Conservation (phyloP, 1,139 yeast species). For the Hansenula sp. region DNA sequence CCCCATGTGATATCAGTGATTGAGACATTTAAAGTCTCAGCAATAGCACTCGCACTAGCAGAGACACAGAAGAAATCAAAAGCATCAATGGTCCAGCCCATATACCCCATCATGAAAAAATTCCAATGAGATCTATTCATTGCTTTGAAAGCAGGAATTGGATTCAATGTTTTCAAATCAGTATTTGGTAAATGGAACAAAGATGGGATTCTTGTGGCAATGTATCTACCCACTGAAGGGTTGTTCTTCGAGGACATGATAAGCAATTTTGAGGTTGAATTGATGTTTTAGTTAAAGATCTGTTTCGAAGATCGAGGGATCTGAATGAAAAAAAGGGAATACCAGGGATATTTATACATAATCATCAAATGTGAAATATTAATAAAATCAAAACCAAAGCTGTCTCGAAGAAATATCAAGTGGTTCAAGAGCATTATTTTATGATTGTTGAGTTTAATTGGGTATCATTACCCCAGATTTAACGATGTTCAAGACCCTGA, state of each 20-base stretch:
- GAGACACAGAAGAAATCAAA: conserved; percentile 51
- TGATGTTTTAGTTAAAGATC: no score
- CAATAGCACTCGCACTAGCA: conserved; percentile 40
- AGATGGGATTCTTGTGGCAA: conserved; percentile 23
- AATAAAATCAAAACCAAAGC: no score
- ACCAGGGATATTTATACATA: no score
- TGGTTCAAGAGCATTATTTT: no score
- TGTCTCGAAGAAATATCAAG: no score
- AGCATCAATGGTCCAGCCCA: conserved; percentile 50
- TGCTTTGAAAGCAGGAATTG: conserved; percentile 30
- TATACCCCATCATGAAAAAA: conserved; percentile 40
- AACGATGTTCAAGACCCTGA: no score
- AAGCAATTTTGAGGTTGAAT: neutral
- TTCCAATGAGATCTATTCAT: conserved; percentile 37
- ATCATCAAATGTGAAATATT: no score
- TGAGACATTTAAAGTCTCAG: conserved; percentile 34
- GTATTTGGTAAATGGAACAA: conserved; percentile 21
- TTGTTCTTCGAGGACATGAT: neutral
- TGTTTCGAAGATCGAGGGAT: no score
- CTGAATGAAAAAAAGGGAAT: no score
- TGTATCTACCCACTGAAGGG: conserved; percentile 10
- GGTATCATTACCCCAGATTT: no score
- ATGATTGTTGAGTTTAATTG: no score
- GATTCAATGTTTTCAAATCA: conserved; percentile 25
- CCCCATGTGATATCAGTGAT: conserved; percentile 52